Evolutionary conservation across 2,329 filamentous ascomycete species (phyloP), one percentile per base, ranked within the genome.

Genomic region (Teratosphaeria zuluensis): DNA sequence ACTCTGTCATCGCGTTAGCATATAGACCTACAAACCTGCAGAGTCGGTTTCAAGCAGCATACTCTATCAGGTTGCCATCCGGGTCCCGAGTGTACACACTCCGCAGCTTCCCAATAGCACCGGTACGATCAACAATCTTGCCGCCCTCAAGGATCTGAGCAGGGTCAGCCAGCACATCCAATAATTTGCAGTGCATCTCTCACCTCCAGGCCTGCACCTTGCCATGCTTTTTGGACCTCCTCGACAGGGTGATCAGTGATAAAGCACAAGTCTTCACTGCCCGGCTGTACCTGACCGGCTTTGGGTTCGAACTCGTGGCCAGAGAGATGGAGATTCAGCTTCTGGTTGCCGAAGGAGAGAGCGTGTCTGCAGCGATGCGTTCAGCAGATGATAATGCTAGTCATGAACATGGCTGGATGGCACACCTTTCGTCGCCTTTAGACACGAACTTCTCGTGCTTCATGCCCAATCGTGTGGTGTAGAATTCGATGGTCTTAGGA

Each of bases 41-140:
- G 24, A 30, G 4, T 51, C 12, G 46, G 8, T 2, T n/a, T 19
- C 16, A 21, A 32, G 28, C 21, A 8, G 52, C 81, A 68, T 65
- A 86, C 83, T 86, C 83, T 48, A 86, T 78, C 62, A 86, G 64
- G 68, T 85, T 85, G 4, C 79, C 81, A 70, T 86, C 84, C 1
- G 82, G 82, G 69, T 86, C 83, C 42, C 82, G 73, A 55, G 83
- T 76, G 69, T 85, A 86, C 2, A 86, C 74, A 68, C 83, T 85
- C 56, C 76, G 72, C 52, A 86, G 71, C 58, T 72, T 77, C 0
- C 82, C 82, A 56, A 73, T 72, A 0, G 84, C 82, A 1, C 84
- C 84, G 0, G 80, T 84, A 53, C 84, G 73, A 12, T 74, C 68
- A 4, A 85, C 82, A 11, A 83, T 73, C 53, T 77, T 66, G 0